Evolutionary conservation across 1,284 basidiomycete species (phyloP).

Genomic region (Xerocomus nothofagi): DNA sequence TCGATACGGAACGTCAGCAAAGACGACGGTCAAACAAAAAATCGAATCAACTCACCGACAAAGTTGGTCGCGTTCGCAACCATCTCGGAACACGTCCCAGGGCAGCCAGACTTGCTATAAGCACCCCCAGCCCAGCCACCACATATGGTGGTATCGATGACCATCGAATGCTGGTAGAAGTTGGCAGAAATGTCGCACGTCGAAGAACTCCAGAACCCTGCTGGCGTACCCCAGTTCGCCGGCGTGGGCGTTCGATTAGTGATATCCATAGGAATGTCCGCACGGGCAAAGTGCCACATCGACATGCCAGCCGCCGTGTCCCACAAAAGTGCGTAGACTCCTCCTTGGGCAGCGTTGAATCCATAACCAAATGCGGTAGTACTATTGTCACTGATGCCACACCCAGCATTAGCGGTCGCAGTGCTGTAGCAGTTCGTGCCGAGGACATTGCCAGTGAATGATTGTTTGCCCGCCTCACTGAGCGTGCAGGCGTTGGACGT

Average conservation of each 20-base stretch:
- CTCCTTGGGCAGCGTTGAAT: conserved; percentile 69
- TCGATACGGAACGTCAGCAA: conserved; percentile 21
- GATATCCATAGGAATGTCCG: conserved; percentile 69
- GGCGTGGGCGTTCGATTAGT: conserved; percentile 55
- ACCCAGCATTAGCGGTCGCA: conserved; percentile 44
- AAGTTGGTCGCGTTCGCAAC: conserved; percentile 66
- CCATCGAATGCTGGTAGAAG: conserved; percentile 67
- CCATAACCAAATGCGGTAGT: conserved; percentile 59
- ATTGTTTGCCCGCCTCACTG: neutral
- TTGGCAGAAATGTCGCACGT: conserved; percentile 63
- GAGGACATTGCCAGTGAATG: conserved; percentile 35
- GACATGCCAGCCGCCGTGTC: conserved; percentile 58
- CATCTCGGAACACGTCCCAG: conserved; percentile 64
- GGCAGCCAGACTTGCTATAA: conserved; percentile 59
- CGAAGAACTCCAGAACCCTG: conserved; percentile 61
- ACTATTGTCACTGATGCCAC: conserved; percentile 43
- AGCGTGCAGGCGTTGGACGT: conserved; percentile 17
- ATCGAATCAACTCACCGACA: conserved; percentile 40
- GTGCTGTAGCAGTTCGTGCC: conserved; percentile 42
- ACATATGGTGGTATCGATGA: conserved; percentile 63
- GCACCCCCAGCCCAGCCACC: conserved; percentile 60
- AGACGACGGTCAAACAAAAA: neutral
- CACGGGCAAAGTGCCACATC: conserved; percentile 76
- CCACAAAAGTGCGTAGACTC: conserved; percentile 76
- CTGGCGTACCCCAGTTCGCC: conserved; percentile 62